Evolutionary conservation across 805 yeast species (phyloP), one percentile per base, ranked within the genome.

Genomic region (Debaryomyces hansenii): DNA sequence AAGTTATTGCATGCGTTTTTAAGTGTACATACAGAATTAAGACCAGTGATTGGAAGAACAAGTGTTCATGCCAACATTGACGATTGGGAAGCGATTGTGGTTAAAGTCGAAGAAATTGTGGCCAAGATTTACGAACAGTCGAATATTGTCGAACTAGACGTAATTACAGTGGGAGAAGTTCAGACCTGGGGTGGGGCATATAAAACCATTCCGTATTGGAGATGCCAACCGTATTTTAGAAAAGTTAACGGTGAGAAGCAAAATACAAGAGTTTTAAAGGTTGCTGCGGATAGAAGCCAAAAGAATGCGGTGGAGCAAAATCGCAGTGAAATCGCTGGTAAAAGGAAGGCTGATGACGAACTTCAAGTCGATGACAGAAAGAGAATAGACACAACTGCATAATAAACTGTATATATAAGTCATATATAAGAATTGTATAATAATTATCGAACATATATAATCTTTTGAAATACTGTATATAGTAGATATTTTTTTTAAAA

Each of bases 181-280:
- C 82, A 82, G 54, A 59, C 67, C 20, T 86, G 95, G 91, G 96
- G 96, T 40, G 96, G 96, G 0, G 57, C 75, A 11, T 92, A 94
- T 63, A 82, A 83, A 62, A 78, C 76, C 4, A 81, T 92, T 12
- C 98, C 99, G 1, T 90, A 86, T 63, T 92, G 98, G 98, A 78
- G 98, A 58, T 84, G 96, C 53, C 99, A 92, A 67, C 99, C 99
- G 2, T 87, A 88, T 62, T 92, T 92, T 74, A 77, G 99, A 56
- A 83, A 85, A 2, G 96, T 92, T 1, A 80, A 89, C 62, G 98
- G 98, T 18, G 82, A 70, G 46, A 71, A 69, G 51, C 74, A 69
- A 42, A 72, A 69, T 48, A 62, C 69, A 1, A 55, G 74, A 29
- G 56, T 57, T 12, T 59, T 72, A 42, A 65, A 67, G 44, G 66